Evolutionary conservation across 176 grass and related monocot species (phyloP).

Genomic region (Lolium multiflorum): DNA sequence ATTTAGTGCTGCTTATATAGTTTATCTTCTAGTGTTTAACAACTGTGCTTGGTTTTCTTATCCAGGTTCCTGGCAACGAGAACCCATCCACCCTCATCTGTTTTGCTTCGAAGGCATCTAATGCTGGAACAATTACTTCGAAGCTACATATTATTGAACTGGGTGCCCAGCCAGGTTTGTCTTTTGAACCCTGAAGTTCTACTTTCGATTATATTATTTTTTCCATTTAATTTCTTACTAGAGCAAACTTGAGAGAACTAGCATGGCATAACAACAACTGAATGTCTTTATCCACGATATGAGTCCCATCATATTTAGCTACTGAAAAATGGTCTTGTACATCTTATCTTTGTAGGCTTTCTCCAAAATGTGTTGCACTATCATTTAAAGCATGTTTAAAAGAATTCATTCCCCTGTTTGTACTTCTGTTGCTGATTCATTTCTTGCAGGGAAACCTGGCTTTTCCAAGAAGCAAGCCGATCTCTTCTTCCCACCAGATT

Average conservation of each 20-base stretch:
- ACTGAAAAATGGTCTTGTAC: background rate
- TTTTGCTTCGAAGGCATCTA: constrained; percentile 88
- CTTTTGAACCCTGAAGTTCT: constrained; percentile 23
- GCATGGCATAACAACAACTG: background rate
- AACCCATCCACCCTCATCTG: constrained; percentile 90
- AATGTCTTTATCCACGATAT: background rate
- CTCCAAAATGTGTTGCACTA: background rate
- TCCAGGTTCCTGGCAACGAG: constrained; percentile 89
- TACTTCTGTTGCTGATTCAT: constrained; percentile 10
- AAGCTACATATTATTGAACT: constrained; percentile 97
- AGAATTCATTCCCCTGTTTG: background rate
- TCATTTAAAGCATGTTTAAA: background rate
- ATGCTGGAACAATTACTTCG: constrained; percentile 88
- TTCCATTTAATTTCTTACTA: background rate
- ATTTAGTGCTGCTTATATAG: constrained; percentile 21
- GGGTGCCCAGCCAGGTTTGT: constrained; percentile 85
- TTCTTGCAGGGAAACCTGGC: constrained; percentile 71
- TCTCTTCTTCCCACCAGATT: constrained; percentile 96
- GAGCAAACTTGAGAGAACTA: background rate
- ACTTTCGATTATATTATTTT: constrained; percentile 14
- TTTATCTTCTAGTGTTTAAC: constrained; percentile 3
- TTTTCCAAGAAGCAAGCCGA: constrained; percentile 99
- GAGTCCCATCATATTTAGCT: background rate
- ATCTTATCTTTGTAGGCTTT: background rate
- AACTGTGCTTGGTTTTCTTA: constrained; percentile 21